phyloP scores from a whole-genome alignment of 2,329 filamentous ascomycete genomes.

The Calonectria henricotiae region DNA sequence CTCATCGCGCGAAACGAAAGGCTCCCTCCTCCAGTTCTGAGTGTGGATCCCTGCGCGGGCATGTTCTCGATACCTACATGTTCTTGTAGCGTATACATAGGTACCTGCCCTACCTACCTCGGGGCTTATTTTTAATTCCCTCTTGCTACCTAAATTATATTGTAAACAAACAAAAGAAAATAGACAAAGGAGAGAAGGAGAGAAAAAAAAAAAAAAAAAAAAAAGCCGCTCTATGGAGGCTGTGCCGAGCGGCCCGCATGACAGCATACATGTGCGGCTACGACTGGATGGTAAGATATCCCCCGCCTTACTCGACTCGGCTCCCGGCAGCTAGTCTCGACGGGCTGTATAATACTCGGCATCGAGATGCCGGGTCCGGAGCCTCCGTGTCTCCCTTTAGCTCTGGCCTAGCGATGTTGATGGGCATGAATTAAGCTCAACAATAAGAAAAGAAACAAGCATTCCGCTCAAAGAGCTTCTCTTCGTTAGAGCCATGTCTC shows the following conservation, averaged over 20 bases:
- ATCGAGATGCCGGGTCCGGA: not conserved
- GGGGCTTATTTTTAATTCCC: not conserved
- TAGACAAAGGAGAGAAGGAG: not conserved
- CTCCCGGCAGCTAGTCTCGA: not conserved
- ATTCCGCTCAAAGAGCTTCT: conserved; percentile 30
- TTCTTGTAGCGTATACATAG: conserved; percentile 1
- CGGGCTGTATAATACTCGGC: not conserved
- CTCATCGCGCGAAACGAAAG: not conserved
- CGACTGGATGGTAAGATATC: conserved; percentile 17
- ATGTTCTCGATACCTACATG: not conserved
- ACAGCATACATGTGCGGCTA: conserved; percentile 16
- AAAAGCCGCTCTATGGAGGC: conserved; percentile 6
- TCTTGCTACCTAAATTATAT: not conserved
- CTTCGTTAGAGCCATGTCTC: conserved; percentile 1
- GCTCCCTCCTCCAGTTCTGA: no score
- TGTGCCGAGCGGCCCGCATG: conserved; percentile 18
- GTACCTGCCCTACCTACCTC: not conserved
- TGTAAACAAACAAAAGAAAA: not conserved
- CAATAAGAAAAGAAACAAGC: conserved; percentile 23
- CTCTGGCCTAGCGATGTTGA: not conserved
- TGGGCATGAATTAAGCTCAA: conserved; percentile 14
- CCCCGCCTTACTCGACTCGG: conserved; percentile 6
- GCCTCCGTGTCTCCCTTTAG: not conserved
- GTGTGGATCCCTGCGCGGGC: not conserved
- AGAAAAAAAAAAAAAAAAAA: not conserved